phyloP scores from a whole-genome alignment of 78 protist species.

The Cavenderia fasciculata region DNA sequence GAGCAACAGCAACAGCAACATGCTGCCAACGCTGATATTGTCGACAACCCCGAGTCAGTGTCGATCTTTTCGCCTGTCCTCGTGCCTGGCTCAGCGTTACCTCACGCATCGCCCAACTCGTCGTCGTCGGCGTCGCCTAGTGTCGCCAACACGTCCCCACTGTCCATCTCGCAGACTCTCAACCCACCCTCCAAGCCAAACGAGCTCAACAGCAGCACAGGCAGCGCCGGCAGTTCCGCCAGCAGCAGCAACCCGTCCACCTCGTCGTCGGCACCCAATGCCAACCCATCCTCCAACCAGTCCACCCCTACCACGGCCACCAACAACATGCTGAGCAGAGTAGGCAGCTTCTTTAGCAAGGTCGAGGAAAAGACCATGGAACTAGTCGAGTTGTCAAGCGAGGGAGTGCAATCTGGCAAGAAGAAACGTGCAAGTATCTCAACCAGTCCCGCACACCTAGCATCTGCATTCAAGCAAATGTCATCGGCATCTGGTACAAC shows the following conservation, averaged over 20 bases:
- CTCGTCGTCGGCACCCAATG: no score
- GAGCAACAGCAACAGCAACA: slow-evolving; percentile 9
- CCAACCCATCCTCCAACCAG: neutral
- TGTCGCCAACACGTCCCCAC: no score
- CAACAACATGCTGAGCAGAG: neutral
- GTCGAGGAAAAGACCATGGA: slow-evolving; percentile 64
- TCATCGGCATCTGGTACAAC: no score
- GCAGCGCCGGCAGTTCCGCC: no score
- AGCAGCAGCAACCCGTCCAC: neutral
- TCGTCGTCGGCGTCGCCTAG: neutral
- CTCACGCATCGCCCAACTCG: neutral
- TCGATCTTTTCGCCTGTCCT: no score
- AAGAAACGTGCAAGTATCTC: slow-evolving; percentile 4
- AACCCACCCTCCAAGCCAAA: neutral
- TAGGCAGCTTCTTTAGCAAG: slow-evolving; percentile 48
- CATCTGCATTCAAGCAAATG: no score
- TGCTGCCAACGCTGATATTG: neutral
- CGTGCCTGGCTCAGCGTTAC: no score
- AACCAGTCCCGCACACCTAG: neutral
- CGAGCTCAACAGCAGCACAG: no score
- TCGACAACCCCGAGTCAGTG: neutral
- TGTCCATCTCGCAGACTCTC: neutral
- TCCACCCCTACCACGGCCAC: neutral
- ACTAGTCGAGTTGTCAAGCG: slow-evolving; percentile 33
- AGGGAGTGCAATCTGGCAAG: slow-evolving; percentile 1